Evolutionary conservation across 1,284 basidiomycete genomes (phyloP).

Genomic region (Thecaphora frezii): DNA sequence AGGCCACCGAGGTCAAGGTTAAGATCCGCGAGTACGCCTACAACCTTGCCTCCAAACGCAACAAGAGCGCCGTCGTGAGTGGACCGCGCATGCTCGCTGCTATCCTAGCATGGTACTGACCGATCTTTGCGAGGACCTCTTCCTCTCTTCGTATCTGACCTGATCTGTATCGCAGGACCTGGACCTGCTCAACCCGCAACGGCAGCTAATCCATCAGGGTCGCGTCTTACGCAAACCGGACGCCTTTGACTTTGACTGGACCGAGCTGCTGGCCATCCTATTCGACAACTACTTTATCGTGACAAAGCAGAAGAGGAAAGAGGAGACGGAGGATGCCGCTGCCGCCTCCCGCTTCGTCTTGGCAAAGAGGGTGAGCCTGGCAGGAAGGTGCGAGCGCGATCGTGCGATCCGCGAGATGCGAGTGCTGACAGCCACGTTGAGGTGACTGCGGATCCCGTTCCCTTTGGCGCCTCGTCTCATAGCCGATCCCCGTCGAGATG

Average conservation of each 20-base stretch:
- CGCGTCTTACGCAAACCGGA: constrained; percentile 51
- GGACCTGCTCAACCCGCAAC: constrained; percentile 47
- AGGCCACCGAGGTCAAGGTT: constrained; percentile 48
- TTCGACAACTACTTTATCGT: constrained; percentile 57
- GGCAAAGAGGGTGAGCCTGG: constrained; percentile 31
- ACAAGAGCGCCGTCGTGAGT: constrained; percentile 24
- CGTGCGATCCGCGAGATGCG: too few species aligned
- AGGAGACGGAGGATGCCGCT: constrained; percentile 14
- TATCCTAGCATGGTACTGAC: too few species aligned
- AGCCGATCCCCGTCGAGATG: constrained; percentile 53
- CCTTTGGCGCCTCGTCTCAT: not conserved
- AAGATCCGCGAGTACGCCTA: constrained; percentile 49
- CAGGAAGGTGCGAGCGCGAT: too few species aligned
- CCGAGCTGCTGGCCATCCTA: constrained; percentile 50
- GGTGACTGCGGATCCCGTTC: not conserved
- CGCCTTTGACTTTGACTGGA: constrained; percentile 56
- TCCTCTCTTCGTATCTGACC: too few species aligned
- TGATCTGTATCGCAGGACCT: constrained; percentile 20
- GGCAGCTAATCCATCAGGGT: constrained; percentile 49
- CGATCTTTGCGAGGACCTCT: too few species aligned
- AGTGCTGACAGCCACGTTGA: too few species aligned
- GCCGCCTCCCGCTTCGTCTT: constrained; percentile 33
- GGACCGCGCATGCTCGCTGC: not conserved
- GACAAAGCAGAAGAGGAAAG: constrained; percentile 41
- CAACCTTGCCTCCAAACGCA: constrained; percentile 44